phyloP scores from a whole-genome alignment of 768 basidiomycete species.

The Ephemerocybe angulata region DNA sequence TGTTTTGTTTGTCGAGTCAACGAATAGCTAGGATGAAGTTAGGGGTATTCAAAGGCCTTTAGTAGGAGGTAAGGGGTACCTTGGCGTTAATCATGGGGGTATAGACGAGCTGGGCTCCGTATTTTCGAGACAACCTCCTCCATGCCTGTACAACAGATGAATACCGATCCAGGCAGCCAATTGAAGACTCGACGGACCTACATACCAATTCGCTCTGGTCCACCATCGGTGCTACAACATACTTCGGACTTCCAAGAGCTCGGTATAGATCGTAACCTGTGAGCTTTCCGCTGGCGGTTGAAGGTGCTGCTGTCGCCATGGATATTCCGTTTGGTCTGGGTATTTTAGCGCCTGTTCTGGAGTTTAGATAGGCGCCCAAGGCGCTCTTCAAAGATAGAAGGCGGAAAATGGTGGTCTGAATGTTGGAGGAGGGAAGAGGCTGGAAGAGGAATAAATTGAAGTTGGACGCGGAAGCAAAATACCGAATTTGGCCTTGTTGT shows the following conservation, averaged over 20 bases:
- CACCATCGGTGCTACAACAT: constrained; percentile 96
- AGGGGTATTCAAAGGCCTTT: neutral
- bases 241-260: constrained; percentile 81
- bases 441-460: neutral
- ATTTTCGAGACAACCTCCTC: constrained; percentile 76
- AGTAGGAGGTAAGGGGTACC: too few relatives aligned
- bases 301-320: neutral
- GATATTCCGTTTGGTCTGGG: neutral
- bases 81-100: constrained; percentile 99
- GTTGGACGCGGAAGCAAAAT: too few relatives aligned
- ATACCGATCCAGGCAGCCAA: too few relatives aligned
- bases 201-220: constrained; percentile 91
- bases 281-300: constrained; percentile 37
- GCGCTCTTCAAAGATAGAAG: too few relatives aligned
- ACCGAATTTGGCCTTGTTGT: neutral
- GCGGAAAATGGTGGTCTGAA: neutral
- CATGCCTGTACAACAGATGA: constrained; percentile 59
- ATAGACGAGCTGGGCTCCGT: constrained; percentile 87
- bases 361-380: too few relatives aligned
- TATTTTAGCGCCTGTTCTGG: neutral
- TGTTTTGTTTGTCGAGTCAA: constrained; percentile 44
- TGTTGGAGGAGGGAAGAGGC: neutral
- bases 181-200: constrained; percentile 4
- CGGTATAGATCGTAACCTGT: constrained; percentile 82
- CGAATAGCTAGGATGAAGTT: constrained; percentile 52